Evolutionary conservation across 2,329 filamentous ascomycete genomes (phyloP).

Genomic region (Colletotrichum sp.): DNA sequence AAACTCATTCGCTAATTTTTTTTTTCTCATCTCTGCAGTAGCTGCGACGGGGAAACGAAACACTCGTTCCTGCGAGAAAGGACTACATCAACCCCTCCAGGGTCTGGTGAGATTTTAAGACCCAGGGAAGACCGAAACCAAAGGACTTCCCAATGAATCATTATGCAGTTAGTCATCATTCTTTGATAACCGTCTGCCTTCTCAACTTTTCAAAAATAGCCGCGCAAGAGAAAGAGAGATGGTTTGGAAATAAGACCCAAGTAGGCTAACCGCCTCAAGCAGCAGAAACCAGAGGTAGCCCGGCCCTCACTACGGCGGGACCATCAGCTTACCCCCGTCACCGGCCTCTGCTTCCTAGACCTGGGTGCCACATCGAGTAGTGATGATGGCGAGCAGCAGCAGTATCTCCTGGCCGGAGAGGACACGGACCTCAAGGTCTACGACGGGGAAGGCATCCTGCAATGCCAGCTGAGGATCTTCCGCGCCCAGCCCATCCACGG

Average conservation of each 20-base stretch:
- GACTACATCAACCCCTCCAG: background rate
- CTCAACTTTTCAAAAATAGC: background rate
- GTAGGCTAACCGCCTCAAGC: background rate
- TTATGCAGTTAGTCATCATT: constrained; percentile 18
- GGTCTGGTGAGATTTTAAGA: constrained; percentile 4
- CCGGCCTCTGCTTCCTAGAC: constrained; percentile 61
- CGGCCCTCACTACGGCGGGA: constrained; percentile 29
- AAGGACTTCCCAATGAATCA: constrained; percentile 3
- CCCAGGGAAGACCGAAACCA: background rate
- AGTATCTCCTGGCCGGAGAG: constrained; percentile 63
- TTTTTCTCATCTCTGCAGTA: background rate
- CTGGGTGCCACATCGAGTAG: constrained; percentile 8
- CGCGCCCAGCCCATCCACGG: constrained; percentile 76
- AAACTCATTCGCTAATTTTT: background rate
- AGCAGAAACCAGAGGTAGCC: background rate
- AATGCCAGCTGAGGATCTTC: constrained; percentile 61
- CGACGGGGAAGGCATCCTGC: constrained; percentile 39
- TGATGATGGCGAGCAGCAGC: constrained; percentile 14
- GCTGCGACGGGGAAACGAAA: background rate
- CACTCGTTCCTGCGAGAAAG: background rate
- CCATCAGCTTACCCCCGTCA: constrained; percentile 60
- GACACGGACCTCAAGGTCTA: constrained; percentile 64
- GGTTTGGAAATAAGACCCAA: background rate
- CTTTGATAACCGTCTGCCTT: background rate
- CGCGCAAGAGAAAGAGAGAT: background rate